Evolutionary conservation across 805 yeast species (phyloP), one percentile per base, ranked within the genome.

Genomic region (Suhomyces pyralidae): DNA sequence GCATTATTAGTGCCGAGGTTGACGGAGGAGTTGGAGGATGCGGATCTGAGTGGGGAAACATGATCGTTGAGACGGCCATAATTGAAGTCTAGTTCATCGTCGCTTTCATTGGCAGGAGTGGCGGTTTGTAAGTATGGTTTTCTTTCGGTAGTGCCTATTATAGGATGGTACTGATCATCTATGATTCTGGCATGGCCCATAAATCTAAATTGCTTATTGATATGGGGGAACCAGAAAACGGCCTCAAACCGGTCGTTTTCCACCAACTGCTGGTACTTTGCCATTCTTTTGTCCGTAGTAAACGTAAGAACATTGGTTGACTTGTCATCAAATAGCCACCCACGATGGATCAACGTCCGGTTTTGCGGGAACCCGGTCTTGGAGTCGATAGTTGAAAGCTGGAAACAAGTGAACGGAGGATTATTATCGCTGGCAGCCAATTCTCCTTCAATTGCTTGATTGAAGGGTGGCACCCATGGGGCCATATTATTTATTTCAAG

Each of bases 381-480:
- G 9, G 59, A 40, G 59, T 82, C 88, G 34, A 87, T 81, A 5
- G 92, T 88, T 46, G 90, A 83, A 51, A 88, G 79, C 56, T 86
- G 84, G 59, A 88, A 85, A 5, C 85, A 68, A 15, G 81, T 74
- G 55, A 87, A 85, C 2, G 83, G 83, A 15, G 69, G 69, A 12
- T 52, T 54, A 49, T 62, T 54, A 25, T 62, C 62, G 32, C 51
- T 59, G 36, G 64, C 63, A 3, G 61, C 53, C 32, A 61, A 55
- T 54, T 81, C 85, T 32, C 79, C 70, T 20, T 77, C 74, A 20
- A 83, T 62, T 10, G 88, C 81, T 52, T 78, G 77, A 28, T 74
- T 71, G 58, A 88, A 84, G 9, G 80, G 63, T 8, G 93, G 89
- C 60, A 83, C 85, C 96, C 96, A 88, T 3, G 91, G 88, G 26